A percentile compares a stretch with the other conserved stretches of the same genome.
Evolutionary conservation across 441 rosid species (phyloP).

Genomic region (Isatis lusitanica): DNA sequence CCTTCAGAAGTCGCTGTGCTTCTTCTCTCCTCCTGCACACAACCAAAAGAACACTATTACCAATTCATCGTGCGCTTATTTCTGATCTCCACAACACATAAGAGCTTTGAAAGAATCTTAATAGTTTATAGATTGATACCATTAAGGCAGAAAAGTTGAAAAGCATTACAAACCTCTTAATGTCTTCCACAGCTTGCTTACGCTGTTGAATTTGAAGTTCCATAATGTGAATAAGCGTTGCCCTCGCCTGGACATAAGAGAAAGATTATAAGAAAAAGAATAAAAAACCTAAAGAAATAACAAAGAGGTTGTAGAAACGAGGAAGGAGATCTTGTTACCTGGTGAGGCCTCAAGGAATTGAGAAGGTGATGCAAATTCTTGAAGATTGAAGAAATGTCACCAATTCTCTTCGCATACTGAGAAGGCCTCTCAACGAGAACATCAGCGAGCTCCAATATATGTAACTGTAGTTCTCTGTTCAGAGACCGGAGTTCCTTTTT

Average conservation of each 20-base stretch:
- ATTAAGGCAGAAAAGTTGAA: background rate
- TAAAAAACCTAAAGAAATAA: background rate
- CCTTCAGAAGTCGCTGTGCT: conserved; percentile 67
- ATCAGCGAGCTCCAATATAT: conserved; percentile 89
- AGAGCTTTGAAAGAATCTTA: background rate
- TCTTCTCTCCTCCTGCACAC: conserved; percentile 74
- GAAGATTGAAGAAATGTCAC: conserved; percentile 88
- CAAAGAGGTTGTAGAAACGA: background rate
- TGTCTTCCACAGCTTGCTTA: conserved; percentile 91
- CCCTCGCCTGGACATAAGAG: conserved; percentile 65
- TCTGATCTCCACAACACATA: background rate
- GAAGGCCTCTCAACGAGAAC: conserved; percentile 96
- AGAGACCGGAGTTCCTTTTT: conserved; percentile 78
- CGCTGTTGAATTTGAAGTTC: conserved; percentile 86
- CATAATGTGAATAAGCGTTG: conserved; percentile 84
- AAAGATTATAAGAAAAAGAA: background rate
- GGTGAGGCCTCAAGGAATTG: conserved; percentile 92
- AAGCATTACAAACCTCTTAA: conserved; percentile 61
- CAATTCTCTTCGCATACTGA: conserved; percentile 91
- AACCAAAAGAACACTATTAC: conserved; percentile 8
- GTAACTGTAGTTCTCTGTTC: conserved; percentile 87
- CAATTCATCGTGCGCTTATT: background rate
- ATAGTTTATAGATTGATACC: background rate
- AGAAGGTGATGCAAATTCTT: conserved; percentile 95
- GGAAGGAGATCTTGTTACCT: conserved; percentile 40